Percentiles rank a stretch among this genome's conserved stretches.
Evolutionary conservation across 1,139 yeast species (phyloP).

Genomic region (Casaregolazyma lundiana): DNA sequence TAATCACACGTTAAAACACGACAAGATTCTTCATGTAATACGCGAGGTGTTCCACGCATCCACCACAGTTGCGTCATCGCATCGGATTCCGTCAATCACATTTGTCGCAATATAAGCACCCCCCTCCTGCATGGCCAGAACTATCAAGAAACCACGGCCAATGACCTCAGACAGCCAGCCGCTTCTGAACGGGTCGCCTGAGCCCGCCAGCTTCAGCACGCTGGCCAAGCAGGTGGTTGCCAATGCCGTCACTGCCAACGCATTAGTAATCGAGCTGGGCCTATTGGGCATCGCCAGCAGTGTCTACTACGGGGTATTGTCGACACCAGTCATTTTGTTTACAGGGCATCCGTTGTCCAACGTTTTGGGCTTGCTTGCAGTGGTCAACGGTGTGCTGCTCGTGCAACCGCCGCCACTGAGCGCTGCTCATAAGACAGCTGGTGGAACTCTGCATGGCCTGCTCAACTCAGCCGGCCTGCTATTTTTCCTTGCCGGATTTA

Average conservation of each 20-base stretch:
- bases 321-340: constrained; percentile 21
- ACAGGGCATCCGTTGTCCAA: constrained; percentile 27
- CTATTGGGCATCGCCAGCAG: constrained; percentile 4
- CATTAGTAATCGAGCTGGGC: constrained; percentile 7
- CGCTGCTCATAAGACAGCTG: constrained; percentile 23
- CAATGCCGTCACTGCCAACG: background rate
- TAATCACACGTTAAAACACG: too few relatives aligned
- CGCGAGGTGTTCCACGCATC: too few relatives aligned
- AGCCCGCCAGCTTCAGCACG: background rate
- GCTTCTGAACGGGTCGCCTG: background rate
- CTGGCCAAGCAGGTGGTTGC: constrained; percentile 3
- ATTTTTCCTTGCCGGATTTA: constrained; percentile 21
- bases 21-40: too few relatives aligned
- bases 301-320: constrained; percentile 18
- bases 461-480: constrained; percentile 22
- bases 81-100: background rate
- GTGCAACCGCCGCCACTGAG: constrained; percentile 25
- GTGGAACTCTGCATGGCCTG: constrained; percentile 29
- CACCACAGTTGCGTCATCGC: background rate
- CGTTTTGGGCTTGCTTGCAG: constrained; percentile 20
- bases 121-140: background rate
- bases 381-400: constrained; percentile 23
- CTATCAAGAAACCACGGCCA: background rate
- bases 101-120: background rate
- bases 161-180: constrained; percentile 5